Conservation (phyloP, 345 rosid species). For the Erodium maritimum region DNA sequence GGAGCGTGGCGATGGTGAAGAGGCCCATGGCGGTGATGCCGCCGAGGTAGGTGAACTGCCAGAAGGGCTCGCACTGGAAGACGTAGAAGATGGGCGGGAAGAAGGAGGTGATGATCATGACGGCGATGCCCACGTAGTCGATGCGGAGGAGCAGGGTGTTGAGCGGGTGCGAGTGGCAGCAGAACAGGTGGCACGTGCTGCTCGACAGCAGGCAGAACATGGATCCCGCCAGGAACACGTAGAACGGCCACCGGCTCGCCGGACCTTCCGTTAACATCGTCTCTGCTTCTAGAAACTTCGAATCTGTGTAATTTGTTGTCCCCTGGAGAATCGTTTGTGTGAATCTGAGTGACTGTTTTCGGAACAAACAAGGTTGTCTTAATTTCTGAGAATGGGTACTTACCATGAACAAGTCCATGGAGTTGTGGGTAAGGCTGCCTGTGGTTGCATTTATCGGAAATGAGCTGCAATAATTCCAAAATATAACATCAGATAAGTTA, state of each 20-base stretch:
- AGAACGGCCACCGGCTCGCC: constrained; percentile 69
- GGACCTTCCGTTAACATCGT: too few species aligned
- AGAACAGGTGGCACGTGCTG: constrained; percentile 74
- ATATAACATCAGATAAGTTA: neutral
- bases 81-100: constrained; percentile 82
- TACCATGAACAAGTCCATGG: constrained; percentile 42
- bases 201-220: constrained; percentile 80
- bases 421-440: constrained; percentile 26
- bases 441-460: constrained; percentile 22
- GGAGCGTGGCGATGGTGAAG: constrained; percentile 55
- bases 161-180: constrained; percentile 57
- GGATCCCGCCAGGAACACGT: constrained; percentile 62
- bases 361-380: too few species aligned
- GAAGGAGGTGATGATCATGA: constrained; percentile 89
- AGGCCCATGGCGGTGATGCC: constrained; percentile 66
- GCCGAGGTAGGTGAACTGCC: constrained; percentile 65
- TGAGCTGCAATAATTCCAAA: constrained; percentile 29
- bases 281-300: constrained; percentile 4
- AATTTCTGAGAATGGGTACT: neutral
- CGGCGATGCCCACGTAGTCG: constrained; percentile 62
- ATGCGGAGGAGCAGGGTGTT: constrained; percentile 47
- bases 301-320: constrained; percentile 20
- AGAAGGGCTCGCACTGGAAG: constrained; percentile 68
- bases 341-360: too few species aligned
- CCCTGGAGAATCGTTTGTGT: too few species aligned